A percentile compares a stretch with the other conserved stretches of the same genome.
Conservation (phyloP, 2,329 filamentous ascomycete genomes). For the Elsinoe perseae region DNA sequence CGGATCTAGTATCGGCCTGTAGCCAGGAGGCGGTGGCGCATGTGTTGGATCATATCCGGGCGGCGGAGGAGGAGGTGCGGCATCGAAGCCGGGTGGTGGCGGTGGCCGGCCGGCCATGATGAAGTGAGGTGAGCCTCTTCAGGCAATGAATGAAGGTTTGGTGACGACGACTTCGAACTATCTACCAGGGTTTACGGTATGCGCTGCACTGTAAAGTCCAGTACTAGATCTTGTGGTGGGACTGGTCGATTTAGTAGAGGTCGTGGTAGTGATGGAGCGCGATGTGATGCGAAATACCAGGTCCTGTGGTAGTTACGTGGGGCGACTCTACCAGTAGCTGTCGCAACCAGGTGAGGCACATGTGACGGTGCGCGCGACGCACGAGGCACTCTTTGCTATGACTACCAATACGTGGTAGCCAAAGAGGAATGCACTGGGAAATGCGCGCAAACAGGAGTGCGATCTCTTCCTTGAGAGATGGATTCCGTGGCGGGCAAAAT, state of each 20-base stretch:
- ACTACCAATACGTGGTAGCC: not conserved
- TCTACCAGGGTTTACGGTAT: not conserved
- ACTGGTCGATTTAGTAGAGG: too few relatives aligned
- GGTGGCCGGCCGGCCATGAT: conserved; percentile 50
- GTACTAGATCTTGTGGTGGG: too few relatives aligned
- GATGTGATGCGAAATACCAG: too few relatives aligned
- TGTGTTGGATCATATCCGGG: conserved; percentile 43
- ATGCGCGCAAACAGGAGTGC: not conserved
- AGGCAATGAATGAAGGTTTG: not conserved
- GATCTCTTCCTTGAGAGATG: not conserved
- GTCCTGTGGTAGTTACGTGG: not conserved
- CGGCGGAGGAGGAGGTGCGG: conserved; percentile 36
- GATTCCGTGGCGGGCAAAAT: not conserved
- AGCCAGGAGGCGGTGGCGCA: conserved; percentile 75
- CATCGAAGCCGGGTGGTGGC: conserved; percentile 59
- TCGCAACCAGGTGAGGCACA: not conserved
- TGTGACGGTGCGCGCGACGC: not conserved
- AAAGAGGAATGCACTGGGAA: not conserved
- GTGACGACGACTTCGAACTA: not conserved
- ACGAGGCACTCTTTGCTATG: not conserved
- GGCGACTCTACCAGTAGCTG: not conserved
- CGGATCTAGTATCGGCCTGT: conserved; percentile 70
- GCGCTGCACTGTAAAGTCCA: not conserved
- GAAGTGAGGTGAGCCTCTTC: not conserved
- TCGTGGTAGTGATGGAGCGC: too few relatives aligned